Evolutionary conservation across 2,329 filamentous ascomycete species (phyloP).

Genomic region (Penicillium sclerotiorum): DNA sequence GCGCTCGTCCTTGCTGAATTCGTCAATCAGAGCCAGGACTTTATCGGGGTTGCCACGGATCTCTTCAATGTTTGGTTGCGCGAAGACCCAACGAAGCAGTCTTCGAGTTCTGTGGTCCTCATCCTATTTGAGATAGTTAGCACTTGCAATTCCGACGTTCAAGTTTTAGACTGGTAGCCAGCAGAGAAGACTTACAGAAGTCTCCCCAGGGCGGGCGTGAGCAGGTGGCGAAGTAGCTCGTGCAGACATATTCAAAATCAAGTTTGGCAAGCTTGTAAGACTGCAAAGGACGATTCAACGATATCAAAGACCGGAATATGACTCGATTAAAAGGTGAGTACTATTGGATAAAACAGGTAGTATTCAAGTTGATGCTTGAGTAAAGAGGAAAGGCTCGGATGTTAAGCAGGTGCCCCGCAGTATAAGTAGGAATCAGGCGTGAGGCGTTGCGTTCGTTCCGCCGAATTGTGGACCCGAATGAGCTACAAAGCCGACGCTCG

Average conservation of each 20-base stretch:
- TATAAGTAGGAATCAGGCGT: background rate
- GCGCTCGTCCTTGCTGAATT: constrained; percentile 67
- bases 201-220: constrained; percentile 10
- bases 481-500: background rate
- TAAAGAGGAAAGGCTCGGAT: no score
- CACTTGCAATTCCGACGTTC: no score
- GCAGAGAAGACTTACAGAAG: constrained; percentile 10
- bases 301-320: no score
- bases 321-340: no score
- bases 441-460: no score
- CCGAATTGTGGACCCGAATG: background rate
- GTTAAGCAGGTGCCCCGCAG: background rate
- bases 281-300: no score
- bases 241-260: constrained; percentile 11
- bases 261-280: background rate
- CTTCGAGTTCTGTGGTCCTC: constrained; percentile 76
- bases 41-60: constrained; percentile 65
- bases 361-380: no score
- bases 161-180: no score
- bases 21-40: constrained; percentile 71
- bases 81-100: constrained; percentile 70
- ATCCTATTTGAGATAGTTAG: constrained; percentile 16
- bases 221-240: constrained; percentile 2
- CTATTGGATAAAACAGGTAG: no score
- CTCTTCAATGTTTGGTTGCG: constrained; percentile 61